Conservation (phyloP, 2,329 filamentous ascomycete species). For the Coleophoma eucalyptorum region DNA sequence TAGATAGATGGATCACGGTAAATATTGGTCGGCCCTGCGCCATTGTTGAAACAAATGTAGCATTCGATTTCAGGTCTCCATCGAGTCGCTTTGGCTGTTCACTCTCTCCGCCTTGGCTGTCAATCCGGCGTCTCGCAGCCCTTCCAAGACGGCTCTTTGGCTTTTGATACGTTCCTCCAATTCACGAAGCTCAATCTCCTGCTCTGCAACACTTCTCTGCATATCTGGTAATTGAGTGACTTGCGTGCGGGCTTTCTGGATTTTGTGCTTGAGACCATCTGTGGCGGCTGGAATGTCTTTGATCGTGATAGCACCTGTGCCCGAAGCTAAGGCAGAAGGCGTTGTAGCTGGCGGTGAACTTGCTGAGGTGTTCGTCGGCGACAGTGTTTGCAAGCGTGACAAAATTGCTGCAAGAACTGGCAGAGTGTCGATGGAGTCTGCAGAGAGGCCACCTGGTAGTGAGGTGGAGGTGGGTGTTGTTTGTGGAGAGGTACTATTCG, state of each 20-base stretch:
- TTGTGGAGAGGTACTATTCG: conserved; percentile 19
- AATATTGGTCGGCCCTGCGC: too few relatives aligned
- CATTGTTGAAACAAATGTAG: too few relatives aligned
- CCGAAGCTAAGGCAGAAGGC: conserved; percentile 31
- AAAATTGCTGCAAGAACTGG: conserved; percentile 79
- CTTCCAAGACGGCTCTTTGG: conserved; percentile 56
- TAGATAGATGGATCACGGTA: too few relatives aligned
- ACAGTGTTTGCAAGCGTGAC: conserved; percentile 59
- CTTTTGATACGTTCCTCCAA: conserved; percentile 59
- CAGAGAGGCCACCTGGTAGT: conserved; percentile 62
- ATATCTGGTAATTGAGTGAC: conserved; percentile 68
- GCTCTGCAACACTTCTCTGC: conserved; percentile 60
- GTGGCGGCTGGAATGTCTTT: conserved; percentile 80
- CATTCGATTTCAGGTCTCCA: conserved; percentile 32
- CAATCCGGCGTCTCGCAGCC: conserved; percentile 47
- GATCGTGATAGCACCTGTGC: conserved; percentile 25
- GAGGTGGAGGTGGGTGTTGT: conserved; percentile 28
- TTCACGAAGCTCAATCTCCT: conserved; percentile 65
- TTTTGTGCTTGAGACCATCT: conserved; percentile 75
- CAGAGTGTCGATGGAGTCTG: conserved; percentile 81
- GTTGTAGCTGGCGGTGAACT: conserved; percentile 23
- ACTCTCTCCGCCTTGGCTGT: conserved; percentile 32
- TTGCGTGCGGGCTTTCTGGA: conserved; percentile 71
- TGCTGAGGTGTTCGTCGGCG: conserved; percentile 30
- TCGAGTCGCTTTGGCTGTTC: conserved; percentile 31